Evolutionary conservation across 768 basidiomycete genomes (phyloP), one percentile per base, ranked within the genome.

Genomic region (Termitomyces sp.): DNA sequence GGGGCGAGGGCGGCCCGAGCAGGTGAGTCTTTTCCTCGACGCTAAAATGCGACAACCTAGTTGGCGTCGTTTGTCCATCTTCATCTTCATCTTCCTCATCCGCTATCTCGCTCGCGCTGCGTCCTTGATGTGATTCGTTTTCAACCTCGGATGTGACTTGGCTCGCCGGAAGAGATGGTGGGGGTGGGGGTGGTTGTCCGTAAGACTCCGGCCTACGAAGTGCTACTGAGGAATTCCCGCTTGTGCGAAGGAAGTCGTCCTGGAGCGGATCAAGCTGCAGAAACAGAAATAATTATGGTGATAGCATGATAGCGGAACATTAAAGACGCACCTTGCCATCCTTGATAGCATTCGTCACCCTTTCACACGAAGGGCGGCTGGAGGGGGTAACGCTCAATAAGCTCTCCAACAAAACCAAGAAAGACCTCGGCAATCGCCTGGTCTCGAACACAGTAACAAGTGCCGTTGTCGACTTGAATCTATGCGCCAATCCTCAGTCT

Each of bases 381-480:
- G 73, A 69, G 0, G 93, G 86, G 3, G 70, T 71, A 36, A 86
- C 77, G 61, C 86, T 81, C 59, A 95, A 71, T 46, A 96, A 76
- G 57, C 81, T 80, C 61, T 93, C 89, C 30, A 96, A 74, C 14
- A 95, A 71, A 1, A 90, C 76, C 5, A 95, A 75, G 61, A 87
- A 86, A 5, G 87, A 79, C 4, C 83, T 75, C 2, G 93, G 89
- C 0, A 96, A 73, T 44, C 86, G 81, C n/a, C 94, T 80, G 4
- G 84, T 75, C 61, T 87, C 84, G 61, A 93, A 92, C 1, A 79
- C 72, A 0, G 81, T 72, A 2, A 78, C 76, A 32, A 91, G 64
- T 0, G 75, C 72, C 2, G 81, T 60, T 0, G 78, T 83, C 0
- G 83, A 80, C 63, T 79, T 82, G 71, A 82, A 82, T 7, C 81